Conservation (phyloP, 306 rosid genomes). For the Betula pendula region DNA sequence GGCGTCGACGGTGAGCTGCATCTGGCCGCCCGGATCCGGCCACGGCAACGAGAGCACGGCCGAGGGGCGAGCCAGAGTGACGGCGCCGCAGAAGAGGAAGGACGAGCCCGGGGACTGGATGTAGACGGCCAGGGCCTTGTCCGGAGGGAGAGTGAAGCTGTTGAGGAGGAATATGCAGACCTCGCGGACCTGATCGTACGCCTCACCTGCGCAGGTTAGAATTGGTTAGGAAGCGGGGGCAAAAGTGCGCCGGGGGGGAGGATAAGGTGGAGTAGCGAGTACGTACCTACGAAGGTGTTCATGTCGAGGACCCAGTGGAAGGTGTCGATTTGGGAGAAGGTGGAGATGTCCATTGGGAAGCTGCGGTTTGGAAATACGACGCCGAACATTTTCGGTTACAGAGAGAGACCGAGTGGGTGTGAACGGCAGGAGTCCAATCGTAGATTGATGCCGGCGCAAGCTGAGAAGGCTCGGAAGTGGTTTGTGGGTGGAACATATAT, state of each 20-base stretch:
- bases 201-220: slow-evolving; percentile 64
- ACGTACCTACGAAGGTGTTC: slow-evolving; percentile 81
- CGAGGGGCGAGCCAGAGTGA: slow-evolving; percentile 73
- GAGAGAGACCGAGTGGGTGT: neutral
- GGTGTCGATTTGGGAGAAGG: slow-evolving; percentile 89
- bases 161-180: slow-evolving; percentile 82
- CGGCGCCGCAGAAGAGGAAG: slow-evolving; percentile 77
- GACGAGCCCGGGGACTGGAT: slow-evolving; percentile 85
- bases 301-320: slow-evolving; percentile 92
- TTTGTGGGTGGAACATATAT: neutral
- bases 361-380: slow-evolving; percentile 91
- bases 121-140: slow-evolving; percentile 84
- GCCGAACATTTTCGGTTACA: slow-evolving; percentile 60
- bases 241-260: slow-evolving; percentile 9
- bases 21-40: slow-evolving; percentile 73
- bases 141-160: slow-evolving; percentile 82
- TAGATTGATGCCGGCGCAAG: neutral
- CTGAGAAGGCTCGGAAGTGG: neutral
- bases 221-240: neutral
- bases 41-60: slow-evolving; percentile 69
- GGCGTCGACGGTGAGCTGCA: slow-evolving; percentile 68
- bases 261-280: neutral
- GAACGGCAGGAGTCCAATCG: neutral
- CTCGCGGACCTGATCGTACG: slow-evolving; percentile 71
- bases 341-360: slow-evolving; percentile 85